Evolutionary conservation across 2,329 filamentous ascomycete species (phyloP).

Genomic region (Fusarium protoensiforme): DNA sequence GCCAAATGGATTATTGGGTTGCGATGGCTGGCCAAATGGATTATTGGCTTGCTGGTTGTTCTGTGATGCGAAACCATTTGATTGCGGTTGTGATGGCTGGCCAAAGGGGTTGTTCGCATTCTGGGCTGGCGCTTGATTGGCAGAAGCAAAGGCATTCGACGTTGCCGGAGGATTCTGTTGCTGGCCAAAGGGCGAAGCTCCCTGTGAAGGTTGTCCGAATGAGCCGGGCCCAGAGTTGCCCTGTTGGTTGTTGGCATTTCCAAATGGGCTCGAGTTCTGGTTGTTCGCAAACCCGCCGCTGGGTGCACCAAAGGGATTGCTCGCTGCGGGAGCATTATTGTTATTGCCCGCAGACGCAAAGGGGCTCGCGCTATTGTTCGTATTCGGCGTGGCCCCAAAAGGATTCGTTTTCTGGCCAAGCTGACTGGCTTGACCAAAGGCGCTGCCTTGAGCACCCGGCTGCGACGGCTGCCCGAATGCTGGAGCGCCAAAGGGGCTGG

Average conservation of each 20-base stretch:
- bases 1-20: constrained; percentile 38
- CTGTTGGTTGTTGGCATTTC: constrained; percentile 26
- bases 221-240: constrained; percentile 32
- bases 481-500: constrained; percentile 50
- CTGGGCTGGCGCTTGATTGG: constrained; percentile 26
- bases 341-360: constrained; percentile 39
- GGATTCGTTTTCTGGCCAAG: constrained; percentile 53
- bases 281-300: constrained; percentile 20
- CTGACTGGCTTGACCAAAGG: constrained; percentile 50
- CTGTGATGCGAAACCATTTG: constrained; percentile 39
- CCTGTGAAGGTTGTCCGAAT: constrained; percentile 43
- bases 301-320: constrained; percentile 43
- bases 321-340: constrained; percentile 38
- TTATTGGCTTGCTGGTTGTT: constrained; percentile 34
- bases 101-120: constrained; percentile 43
- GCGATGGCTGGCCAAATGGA: constrained; percentile 43
- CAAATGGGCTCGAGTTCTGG: constrained; percentile 36
- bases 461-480: constrained; percentile 51
- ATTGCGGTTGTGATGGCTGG: constrained; percentile 36
- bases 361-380: constrained; percentile 38
- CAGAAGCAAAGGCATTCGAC: constrained; percentile 44
- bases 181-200: constrained; percentile 36
- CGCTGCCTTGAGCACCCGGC: constrained; percentile 35
- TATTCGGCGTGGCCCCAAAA: constrained; percentile 44
- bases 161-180: constrained; percentile 27